Evolutionary conservation across 2,329 filamentous ascomycete genomes (phyloP), one percentile per base, ranked within the genome.

Genomic region (Sordariomycetes sp.): DNA sequence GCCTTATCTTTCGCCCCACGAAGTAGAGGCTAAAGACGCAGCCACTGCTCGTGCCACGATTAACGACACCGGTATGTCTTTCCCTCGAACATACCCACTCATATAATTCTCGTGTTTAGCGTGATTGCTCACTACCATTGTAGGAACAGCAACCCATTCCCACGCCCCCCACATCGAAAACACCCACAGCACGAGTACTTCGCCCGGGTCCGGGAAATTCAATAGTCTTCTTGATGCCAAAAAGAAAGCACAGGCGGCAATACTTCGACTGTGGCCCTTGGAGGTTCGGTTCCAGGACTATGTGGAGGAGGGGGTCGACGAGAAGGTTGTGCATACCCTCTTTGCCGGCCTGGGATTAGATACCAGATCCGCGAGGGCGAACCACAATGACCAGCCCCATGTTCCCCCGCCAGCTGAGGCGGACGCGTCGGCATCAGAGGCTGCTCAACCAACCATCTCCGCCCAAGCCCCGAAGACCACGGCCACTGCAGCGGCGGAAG

Each of bases 271-370:
- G 3, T 79, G 76, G 72, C 76, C 79, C 1, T 69, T 89, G 60
- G 87, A 89, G 54, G 83, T 95, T 59, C 82, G 83, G 22, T 96
- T 86, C 66, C 79, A 87, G 58, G 80, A 89, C 60, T 86, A 93
- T 59, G 74, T 92, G 14, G 77, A 83, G 12, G 88, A 93, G 68
- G 88, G 89, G 0, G 78, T 93, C 50, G 81, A 91, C 63, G 76
- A 80, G 40, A 70, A 70, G 1, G 67, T 90, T 12, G 72, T 96
- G 40, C 79, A 78, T 59, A 69, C 74, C 34, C 75, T 94, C 1
- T 94, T 91, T 64, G 73, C 78, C 28, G 85, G 90, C 22, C 72
- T 94, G 3, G 84, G 85, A 3, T 76, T 91, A 3, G 76, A 79
- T 35, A 73, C 75, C n/a, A 59, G 54, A 32, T 34, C 60, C 56